Conservation (phyloP, 495 filamentous ascomycete species). For the Penicillium paradoxum region DNA sequence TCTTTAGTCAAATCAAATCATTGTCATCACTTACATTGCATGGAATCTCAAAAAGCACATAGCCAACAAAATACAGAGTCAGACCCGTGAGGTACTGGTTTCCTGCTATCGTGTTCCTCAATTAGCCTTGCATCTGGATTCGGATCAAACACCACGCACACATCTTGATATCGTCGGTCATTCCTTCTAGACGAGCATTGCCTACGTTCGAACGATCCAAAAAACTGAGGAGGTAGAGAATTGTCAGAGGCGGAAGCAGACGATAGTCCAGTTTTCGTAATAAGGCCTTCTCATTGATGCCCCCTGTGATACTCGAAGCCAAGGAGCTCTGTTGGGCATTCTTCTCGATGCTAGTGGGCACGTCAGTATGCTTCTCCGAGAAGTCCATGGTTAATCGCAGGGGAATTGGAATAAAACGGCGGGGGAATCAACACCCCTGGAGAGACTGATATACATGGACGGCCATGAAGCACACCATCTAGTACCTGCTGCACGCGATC, state of each 20-base stretch:
- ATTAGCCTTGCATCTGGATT: neutral
- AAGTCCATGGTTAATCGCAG: neutral
- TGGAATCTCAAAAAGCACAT: slow-evolving; percentile 67
- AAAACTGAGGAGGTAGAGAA: slow-evolving; percentile 70
- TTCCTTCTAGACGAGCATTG: slow-evolving; percentile 57
- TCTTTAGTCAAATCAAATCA: neutral
- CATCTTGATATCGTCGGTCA: slow-evolving; percentile 60
- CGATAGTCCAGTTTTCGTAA: slow-evolving; percentile 61
- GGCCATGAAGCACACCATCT: no score
- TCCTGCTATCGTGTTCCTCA: slow-evolving; percentile 37
- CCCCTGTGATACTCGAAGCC: slow-evolving; percentile 17
- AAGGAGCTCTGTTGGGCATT: slow-evolving; percentile 4
- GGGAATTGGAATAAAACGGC: neutral
- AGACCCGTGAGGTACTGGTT: slow-evolving; percentile 68
- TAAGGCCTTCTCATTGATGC: slow-evolving; percentile 56
- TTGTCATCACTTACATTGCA: slow-evolving; percentile 48
- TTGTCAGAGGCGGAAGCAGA: slow-evolving; percentile 60
- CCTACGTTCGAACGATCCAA: slow-evolving; percentile 70
- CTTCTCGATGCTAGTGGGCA: neutral
- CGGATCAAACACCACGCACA: slow-evolving; percentile 27
- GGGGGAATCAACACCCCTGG: no score
- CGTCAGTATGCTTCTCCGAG: neutral
- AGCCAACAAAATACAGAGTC: slow-evolving; percentile 73
- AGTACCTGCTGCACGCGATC: no score
- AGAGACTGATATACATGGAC: no score